Base-by-base conservation (phyloP, 2,329 filamentous ascomycete species). In the Ceratocystis destructans region DNA sequence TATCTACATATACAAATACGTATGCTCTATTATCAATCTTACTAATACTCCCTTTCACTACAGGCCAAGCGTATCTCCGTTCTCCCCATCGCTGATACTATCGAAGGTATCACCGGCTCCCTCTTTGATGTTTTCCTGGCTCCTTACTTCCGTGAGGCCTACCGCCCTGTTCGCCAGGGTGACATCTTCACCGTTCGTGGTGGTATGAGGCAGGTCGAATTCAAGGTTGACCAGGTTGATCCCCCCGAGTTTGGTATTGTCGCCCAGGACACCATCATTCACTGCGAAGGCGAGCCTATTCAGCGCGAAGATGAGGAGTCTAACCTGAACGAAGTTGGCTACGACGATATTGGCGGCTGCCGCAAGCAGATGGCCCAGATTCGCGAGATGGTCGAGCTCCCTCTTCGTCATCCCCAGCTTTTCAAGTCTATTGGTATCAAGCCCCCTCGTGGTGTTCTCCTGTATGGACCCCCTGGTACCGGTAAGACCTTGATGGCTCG, bases 361-460 rank as follows among this genome's bases (percentile, higher is more conserved):
- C 86, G 94, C 75, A 99, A 99, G 82, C 94, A 99, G 80, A 97
- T 99, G 94, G 94, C 94, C 70, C 94, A 99, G 82, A 96, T 99
- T 73, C 90, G 94, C 76, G 94, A 99, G 78, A 87, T 99, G 83
- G 94, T 99, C 70, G 94, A 99, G 83, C 82, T 99, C 71, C 94
- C 94, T 69, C 84, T 99, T 69, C 87, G 94, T 74, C 94, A 99
- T 78, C 94, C 94, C 69, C 94, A 97, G 78, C 88, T 99, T 63
- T 99, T 99, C 88, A 99, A 97, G 83, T 97, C 93, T 50, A 97
- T 99, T 74, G 94, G 94, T 85, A 96, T 99, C 81, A 99, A 99
- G 85, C 94, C 94, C 66, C 94, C 94, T 59, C 91, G 94, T 74
- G 94, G 94, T 86, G 96, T 97, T 74, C 84, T 99, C 75, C 90